phyloP scores from a whole-genome alignment of 176 grass and related monocot genomes.

The Canna indica region DNA sequence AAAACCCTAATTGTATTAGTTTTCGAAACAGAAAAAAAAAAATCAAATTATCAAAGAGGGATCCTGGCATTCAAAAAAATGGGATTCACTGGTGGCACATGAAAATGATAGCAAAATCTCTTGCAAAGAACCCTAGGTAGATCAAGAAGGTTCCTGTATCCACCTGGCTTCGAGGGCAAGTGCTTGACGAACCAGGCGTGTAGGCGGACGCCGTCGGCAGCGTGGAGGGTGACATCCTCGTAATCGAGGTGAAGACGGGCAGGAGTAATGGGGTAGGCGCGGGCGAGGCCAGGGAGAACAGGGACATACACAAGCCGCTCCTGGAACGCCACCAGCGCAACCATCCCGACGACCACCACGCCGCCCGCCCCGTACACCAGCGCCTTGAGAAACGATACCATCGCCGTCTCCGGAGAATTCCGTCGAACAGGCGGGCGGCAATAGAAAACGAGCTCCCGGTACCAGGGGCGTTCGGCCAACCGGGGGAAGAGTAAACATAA shows the following conservation, averaged over 20 bases:
- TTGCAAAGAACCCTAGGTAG: conserved; percentile 3
- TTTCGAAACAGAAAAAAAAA: not conserved
- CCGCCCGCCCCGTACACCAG: conserved; percentile 66
- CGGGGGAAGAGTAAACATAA: not conserved
- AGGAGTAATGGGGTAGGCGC: conserved; percentile 68
- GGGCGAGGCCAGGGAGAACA: conserved; percentile 72
- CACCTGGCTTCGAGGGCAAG: conserved; percentile 51
- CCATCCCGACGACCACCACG: conserved; percentile 59
- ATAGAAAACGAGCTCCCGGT: not conserved
- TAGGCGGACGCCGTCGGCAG: conserved; percentile 75
- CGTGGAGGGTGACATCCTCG: conserved; percentile 76
- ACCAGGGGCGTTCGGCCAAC: not conserved
- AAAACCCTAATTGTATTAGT: not conserved
- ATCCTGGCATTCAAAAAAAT: not conserved
- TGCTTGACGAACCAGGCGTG: conserved; percentile 97
- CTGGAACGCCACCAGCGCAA: conserved; percentile 85
- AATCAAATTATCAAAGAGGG: not conserved
- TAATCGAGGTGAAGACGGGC: conserved; percentile 51
- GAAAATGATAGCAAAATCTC: conserved; percentile 4
- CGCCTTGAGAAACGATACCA: conserved; percentile 61
- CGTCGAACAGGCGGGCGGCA: conserved; percentile 22
- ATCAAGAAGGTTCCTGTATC: conserved; percentile 1
- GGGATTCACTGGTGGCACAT: not conserved
- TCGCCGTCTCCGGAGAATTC: conserved; percentile 21
- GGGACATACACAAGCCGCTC: conserved; percentile 97